A percentile compares a stretch with the other conserved stretches of the same genome.
phyloP scores from a whole-genome alignment of 2,329 filamentous ascomycete genomes.

The Fusarium multiceps region DNA sequence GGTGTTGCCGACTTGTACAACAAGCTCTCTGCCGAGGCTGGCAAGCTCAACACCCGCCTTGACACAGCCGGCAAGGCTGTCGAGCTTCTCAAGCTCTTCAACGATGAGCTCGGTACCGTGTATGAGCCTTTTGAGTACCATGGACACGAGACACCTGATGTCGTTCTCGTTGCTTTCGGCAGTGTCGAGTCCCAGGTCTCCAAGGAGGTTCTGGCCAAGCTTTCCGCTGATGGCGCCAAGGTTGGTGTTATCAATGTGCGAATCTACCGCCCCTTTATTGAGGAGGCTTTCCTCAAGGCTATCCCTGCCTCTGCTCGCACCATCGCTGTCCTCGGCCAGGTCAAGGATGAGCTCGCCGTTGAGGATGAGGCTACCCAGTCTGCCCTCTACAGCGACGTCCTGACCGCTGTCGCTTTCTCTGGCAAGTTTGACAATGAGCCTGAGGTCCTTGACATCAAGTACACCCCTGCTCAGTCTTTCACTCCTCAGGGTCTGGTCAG shows the following conservation, averaged over 20 bases:
- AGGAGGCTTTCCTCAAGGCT: constrained; percentile 88
- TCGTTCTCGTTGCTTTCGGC: constrained; percentile 91
- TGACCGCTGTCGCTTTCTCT: constrained; percentile 85
- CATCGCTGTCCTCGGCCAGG: constrained; percentile 90
- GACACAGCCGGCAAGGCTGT: constrained; percentile 78
- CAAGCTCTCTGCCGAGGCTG: constrained; percentile 70
- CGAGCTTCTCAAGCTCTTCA: constrained; percentile 78
- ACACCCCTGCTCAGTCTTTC: constrained; percentile 73
- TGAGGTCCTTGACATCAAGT: constrained; percentile 86
- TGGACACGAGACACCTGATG: constrained; percentile 81
- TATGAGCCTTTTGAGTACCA: constrained; percentile 95
- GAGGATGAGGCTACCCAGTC: constrained; percentile 82
- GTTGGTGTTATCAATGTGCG: constrained; percentile 92
- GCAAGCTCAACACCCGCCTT: constrained; percentile 74
- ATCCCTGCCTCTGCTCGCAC: constrained; percentile 80
- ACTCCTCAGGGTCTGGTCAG: constrained; percentile 66
- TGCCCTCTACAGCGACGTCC: constrained; percentile 89
- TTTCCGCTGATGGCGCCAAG: constrained; percentile 78
- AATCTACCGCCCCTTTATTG: constrained; percentile 93
- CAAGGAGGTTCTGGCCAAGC: constrained; percentile 79
- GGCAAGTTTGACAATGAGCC: constrained; percentile 72
- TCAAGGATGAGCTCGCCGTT: constrained; percentile 77
- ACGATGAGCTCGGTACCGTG: constrained; percentile 90
- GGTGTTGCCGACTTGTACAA: constrained; percentile 77
- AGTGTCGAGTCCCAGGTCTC: constrained; percentile 89